A percentile compares a stretch with the other conserved stretches of the same genome.
Conservation (phyloP, 495 filamentous ascomycete species). For the Hypomontagnella monticulosa region DNA sequence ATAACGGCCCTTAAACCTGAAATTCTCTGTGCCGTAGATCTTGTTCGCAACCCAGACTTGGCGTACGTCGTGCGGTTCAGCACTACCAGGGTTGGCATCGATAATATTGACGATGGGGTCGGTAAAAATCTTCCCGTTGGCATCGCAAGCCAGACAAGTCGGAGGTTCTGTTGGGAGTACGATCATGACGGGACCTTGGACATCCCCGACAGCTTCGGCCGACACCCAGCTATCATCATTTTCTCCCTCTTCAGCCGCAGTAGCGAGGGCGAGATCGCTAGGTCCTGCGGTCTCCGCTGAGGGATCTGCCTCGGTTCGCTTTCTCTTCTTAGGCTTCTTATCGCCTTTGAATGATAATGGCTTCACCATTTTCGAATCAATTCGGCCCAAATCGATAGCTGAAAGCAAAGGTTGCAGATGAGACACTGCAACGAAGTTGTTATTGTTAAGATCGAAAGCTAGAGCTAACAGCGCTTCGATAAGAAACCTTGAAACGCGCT, state of each 20-base stretch:
- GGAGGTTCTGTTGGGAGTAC: constrained; percentile 75
- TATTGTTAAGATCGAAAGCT: constrained; percentile 1
- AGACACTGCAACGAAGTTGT: neutral
- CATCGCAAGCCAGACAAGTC: constrained; percentile 82
- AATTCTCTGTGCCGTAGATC: constrained; percentile 81
- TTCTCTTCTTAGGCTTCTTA: constrained; percentile 92
- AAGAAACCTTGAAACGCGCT: constrained; percentile 22
- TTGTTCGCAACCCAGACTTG: constrained; percentile 94
- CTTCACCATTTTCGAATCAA: constrained; percentile 68
- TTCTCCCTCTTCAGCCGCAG: constrained; percentile 54
- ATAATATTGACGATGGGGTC: constrained; percentile 83
- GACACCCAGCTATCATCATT: constrained; percentile 91
- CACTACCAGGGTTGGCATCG: constrained; percentile 77
- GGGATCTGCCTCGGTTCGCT: constrained; percentile 63
- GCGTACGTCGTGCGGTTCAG: constrained; percentile 92
- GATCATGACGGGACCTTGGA: constrained; percentile 85
- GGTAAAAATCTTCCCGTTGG: constrained; percentile 83
- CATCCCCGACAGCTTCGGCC: constrained; percentile 76
- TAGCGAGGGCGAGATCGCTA: constrained; percentile 47
- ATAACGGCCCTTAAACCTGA: constrained; percentile 87
- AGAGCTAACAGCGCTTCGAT: constrained; percentile 22
- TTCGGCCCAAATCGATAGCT: neutral
- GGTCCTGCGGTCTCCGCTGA: constrained; percentile 49
- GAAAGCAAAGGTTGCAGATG: neutral
- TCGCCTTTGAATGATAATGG: constrained; percentile 95